Percentiles rank a stretch among this genome's conserved stretches.
Evolutionary conservation across 2,329 filamentous ascomycete genomes (phyloP).

Genomic region (Beauveria medogensis): DNA sequence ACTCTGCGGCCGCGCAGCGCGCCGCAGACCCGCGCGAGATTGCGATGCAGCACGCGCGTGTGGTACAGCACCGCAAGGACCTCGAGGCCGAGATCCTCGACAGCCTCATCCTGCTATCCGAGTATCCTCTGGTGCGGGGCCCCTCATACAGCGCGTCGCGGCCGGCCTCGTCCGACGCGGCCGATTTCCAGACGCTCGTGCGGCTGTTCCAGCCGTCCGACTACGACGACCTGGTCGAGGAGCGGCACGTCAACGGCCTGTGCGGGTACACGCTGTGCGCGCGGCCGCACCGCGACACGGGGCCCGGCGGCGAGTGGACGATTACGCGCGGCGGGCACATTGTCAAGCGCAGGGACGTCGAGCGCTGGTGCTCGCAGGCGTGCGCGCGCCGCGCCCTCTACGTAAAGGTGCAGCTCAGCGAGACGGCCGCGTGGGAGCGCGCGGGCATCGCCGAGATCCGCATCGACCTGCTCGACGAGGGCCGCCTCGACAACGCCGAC

Average conservation of each 20-base stretch:
- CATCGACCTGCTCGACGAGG: conserved; percentile 62
- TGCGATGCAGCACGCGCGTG: conserved; percentile 72
- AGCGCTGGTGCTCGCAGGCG: conserved; percentile 77
- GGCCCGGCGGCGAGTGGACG: conserved; percentile 57
- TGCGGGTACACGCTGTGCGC: conserved; percentile 83
- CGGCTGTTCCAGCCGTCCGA: conserved; percentile 75
- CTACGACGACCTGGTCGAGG: conserved; percentile 80
- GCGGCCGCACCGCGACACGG: conserved; percentile 48
- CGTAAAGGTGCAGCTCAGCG: conserved; percentile 78
- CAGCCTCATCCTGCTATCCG: conserved; percentile 63
- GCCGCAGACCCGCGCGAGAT: conserved; percentile 44
- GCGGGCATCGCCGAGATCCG: conserved; percentile 46
- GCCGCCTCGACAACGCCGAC: conserved; percentile 28
- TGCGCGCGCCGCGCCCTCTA: conserved; percentile 78
- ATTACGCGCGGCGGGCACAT: conserved; percentile 54
- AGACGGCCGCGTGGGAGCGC: conserved; percentile 79
- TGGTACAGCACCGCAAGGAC: conserved; percentile 75
- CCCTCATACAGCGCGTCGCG: conserved; percentile 33
- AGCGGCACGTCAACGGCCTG: conserved; percentile 73
- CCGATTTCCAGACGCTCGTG: conserved; percentile 58
- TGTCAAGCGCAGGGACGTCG: conserved; percentile 61
- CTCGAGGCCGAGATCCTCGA: conserved; percentile 67
- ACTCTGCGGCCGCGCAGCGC: conserved; percentile 23
- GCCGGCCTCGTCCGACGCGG: conserved; percentile 50
- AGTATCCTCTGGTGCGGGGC: conserved; percentile 36